Evolutionary conservation across 805 yeast genomes (phyloP), one percentile per base, ranked within the genome.

Genomic region (Lipomyces chichibuensis): DNA sequence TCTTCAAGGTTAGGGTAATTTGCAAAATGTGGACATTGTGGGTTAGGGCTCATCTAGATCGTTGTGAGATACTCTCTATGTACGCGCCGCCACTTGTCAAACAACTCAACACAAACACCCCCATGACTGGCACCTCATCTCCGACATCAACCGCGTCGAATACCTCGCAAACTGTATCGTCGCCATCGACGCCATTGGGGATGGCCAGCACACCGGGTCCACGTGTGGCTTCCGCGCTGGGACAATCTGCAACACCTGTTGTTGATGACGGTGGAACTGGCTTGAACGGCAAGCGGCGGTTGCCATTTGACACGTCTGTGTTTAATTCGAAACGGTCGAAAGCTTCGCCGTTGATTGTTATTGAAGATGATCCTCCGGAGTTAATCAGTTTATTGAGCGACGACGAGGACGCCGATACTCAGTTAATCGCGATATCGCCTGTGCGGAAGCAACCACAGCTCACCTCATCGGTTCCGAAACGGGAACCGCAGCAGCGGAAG

Each of bases 381-480:
- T 20, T 65, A 43, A 66, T 66, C 55, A 59, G 67, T 9, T 46
- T 66, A 32, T 61, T 66, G 32, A 64, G 67, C 43, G 69, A 66
- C 64, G 69, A 66, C 53, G 69, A 66, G 23, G 66, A 63, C n/a
- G 52, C 52, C 0, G 66, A 51, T 32, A 52, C 43, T 7, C n/a
- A 52, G 11, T 17, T 55, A 9, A 51, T 56, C 33, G 46, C 46
- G 25, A 29, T 33, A 3, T 62, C 60, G 14, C 65, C 60, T 13
- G 60, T 37, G 33, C 32, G 33, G 11, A 25, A 32, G 59, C 11
- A 25, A n/a, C 39, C 13, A 14, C 29, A 0, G 17, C 25, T 11
- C 25, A 56, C 37, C 14, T n/a, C 59, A 46, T 56, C 59, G 4
- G 33, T 32, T 7, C 23, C n/a, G 14, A 20, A 32, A 6, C 14